Base-by-base conservation (phyloP, 1,139 yeast genomes). In the Geotrichum bryndzae region DNA sequence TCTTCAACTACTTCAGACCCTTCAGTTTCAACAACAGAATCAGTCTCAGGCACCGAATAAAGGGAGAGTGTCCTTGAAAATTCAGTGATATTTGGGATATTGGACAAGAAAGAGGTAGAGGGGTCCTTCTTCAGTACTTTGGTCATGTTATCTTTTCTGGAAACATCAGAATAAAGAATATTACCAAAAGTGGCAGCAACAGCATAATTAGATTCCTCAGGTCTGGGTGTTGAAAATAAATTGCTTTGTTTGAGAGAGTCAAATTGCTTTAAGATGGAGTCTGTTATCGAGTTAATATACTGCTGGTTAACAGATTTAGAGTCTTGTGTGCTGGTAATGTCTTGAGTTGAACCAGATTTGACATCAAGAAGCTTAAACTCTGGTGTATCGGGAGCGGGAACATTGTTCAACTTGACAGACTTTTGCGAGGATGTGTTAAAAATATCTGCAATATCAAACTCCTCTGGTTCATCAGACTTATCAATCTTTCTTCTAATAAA, bases 121-220 rank as follows among this genome's bases (percentile, higher is more conserved):
- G 13, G 41, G 3, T 22, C n/a, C 22, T 27, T 45, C 10, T 54
- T 54, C 5, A 23, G 22, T 27, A 41, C 57, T 10, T 27, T 35
- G 5, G 53, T 50, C 15, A 29, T 50, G 2, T 15, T 53, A 15
- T 25, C 27, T 6, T 29, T 27, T 6, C 59, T 57, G 13, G 48
- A 61, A 7, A 53, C 63, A 1, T 60, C 27, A 11, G 66, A 65
- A 54, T 72, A 73, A 52, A 74, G 66, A 7, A 73, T 41, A 54
- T 67, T 68, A 1, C 77, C 77, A 51, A 72, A 69, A 0, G 77
- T 71, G n/a, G 75, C 73, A 0, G 75, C 71, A 55, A 73, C 59
- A 15, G 76, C 71, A 3, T 66, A 61, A 11, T 51, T 57, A 10
- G 62, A 35, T 15, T 68, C 66, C 5, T 54, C 46, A n/a, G n/a